Percentiles rank a stretch among this genome's conserved stretches.
phyloP scores from a whole-genome alignment of 2,329 filamentous ascomycete species.

The Aspergillus transmontanensis region DNA sequence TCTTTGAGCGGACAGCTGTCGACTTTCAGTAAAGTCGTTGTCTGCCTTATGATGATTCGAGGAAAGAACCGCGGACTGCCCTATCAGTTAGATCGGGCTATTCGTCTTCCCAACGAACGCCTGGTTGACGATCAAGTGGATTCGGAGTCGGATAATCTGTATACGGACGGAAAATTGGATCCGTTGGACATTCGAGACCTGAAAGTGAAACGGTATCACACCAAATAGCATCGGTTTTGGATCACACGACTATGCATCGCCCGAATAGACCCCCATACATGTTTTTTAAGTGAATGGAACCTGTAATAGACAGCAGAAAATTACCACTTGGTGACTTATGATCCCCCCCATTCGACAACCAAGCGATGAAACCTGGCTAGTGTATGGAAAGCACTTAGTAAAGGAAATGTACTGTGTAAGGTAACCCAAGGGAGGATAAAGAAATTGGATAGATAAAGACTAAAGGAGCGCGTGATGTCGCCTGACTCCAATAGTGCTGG shows the following conservation, averaged over 20 bases:
- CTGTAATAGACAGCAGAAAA: not conserved
- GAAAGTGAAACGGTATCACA: constrained; percentile 11
- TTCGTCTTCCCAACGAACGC: constrained; percentile 34
- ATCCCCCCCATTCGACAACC: not conserved
- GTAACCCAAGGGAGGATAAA: not conserved
- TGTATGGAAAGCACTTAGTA: not conserved
- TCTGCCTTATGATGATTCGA: constrained; percentile 59
- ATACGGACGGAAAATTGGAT: not conserved
- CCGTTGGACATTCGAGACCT: not conserved
- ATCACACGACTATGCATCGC: not conserved
- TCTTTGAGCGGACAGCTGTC: constrained; percentile 50
- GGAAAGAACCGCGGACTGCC: constrained; percentile 59
- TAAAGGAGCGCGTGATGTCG: not conserved
- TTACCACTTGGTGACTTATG: not conserved
- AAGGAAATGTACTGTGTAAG: not conserved
- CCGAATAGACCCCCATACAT: not conserved
- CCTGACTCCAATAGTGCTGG: not conserved
- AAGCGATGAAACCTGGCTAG: not conserved
- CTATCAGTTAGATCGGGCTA: constrained; percentile 55
- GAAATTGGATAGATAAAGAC: not conserved
- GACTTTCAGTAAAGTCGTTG: constrained; percentile 55
- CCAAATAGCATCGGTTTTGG: constrained; percentile 5
- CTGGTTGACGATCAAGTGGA: constrained; percentile 19
- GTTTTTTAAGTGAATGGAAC: not conserved
- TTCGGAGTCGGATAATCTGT: not conserved